These are phyloP conservation scores for Phtheirospermum japonicum DNA, from an alignment of 257 asterid species.

Conservation along the genomic window DNA sequence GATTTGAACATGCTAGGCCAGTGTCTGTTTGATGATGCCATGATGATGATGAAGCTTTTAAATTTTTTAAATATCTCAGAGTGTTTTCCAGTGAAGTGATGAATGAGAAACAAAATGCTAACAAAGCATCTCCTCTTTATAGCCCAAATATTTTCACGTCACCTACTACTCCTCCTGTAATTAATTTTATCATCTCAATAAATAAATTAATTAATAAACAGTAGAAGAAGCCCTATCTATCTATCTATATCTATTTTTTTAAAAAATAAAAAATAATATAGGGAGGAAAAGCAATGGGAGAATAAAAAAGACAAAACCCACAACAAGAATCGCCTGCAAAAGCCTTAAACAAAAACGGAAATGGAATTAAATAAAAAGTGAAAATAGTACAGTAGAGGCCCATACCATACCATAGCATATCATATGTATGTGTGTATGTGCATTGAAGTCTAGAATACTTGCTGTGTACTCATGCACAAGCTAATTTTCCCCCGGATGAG, in stretches of 20 bases:
- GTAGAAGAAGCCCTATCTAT: too few relatives aligned
- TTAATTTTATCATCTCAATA: too few relatives aligned
- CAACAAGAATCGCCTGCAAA: constrained; percentile 85
- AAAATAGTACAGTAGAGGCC: constrained; percentile 32
- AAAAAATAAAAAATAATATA: not conserved
- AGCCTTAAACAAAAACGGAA: constrained; percentile 46
- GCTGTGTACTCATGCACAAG: constrained; percentile 40
- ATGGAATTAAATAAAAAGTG: constrained; percentile 52
- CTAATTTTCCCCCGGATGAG: constrained; percentile 34
- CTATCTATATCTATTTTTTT: too few relatives aligned
- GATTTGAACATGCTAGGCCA: constrained; percentile 80
- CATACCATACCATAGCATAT: constrained; percentile 52
- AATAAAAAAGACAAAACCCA: constrained; percentile 43
- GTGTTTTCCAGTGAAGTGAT: constrained; percentile 12
- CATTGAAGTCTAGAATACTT: constrained; percentile 36
- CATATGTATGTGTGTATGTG: not conserved
- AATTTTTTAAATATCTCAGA: not conserved
- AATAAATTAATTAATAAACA: too few relatives aligned
- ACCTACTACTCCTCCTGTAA: too few relatives aligned
- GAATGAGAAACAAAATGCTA: constrained; percentile 2
- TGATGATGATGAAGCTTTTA: constrained; percentile 25
- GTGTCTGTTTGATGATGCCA: constrained; percentile 63
- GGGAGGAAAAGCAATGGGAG: not conserved
- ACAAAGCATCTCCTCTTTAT: constrained; percentile 29
- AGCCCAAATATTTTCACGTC: too few relatives aligned